Evolutionary conservation across 306 rosid genomes (phyloP), one percentile per base, ranked within the genome.

Genomic region (Ammopiptanthus mongolicus): DNA sequence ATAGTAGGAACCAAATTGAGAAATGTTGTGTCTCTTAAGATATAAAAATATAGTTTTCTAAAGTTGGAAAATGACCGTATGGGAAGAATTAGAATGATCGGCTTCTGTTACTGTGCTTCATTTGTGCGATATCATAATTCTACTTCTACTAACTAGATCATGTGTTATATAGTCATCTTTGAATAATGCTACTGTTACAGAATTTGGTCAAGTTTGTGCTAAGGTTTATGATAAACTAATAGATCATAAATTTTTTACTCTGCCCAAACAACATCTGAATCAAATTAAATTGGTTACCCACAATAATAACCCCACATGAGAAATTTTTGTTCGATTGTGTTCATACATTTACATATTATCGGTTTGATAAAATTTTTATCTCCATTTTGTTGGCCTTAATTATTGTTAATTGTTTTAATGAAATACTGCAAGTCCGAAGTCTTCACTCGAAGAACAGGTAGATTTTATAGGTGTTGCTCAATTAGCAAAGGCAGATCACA

Each of bases 381-480:
- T 73, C 62, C 11, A 31, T 62, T 55, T 60, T 53, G 44, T 66
- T 63, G 78, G 57, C 75, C 71, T 75, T 3, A 25, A 1, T 75
- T 3, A 25, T 25, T 0, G 3, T 25, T 25, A 29, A 67, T 77
- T 46, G 28, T 67, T 47, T n/a, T 70, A 58, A 77, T 72, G 29
- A 78, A 76, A 81, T 74, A 61, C 63, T 67, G 63, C 86, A 95
- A 98, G 99, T 48, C 65, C 11, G 3, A 65, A 83, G 31, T 57
- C 97, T 19, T 79, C 96, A 7, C 81, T 96, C 57, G 92, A 23
- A 1, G 98, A 89, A 15, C 62, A 92, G 84, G 82, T 84, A n/a
- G 99, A 96, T 73, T 92, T 92, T 71, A 87, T 96, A 37, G 65
- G 71, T 51, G 98, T 88, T 82, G 99, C 99, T 65, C 97, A 92